These are phyloP conservation scores for Pythium diclinum DNA, from an alignment of 352 stramenopile genomes.

Conservation along the genomic window DNA sequence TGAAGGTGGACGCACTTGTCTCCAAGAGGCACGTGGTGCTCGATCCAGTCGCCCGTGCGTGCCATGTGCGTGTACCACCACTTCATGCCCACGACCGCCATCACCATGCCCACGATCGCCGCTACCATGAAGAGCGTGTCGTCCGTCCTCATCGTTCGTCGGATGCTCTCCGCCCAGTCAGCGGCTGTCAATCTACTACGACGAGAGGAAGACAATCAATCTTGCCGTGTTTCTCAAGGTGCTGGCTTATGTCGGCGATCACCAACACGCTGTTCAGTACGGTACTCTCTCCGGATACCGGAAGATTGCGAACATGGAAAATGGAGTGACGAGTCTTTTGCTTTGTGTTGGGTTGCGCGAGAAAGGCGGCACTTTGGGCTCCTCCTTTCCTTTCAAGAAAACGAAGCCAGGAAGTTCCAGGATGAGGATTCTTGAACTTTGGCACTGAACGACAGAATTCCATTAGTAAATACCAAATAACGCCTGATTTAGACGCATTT, in stretches of 20 bases:
- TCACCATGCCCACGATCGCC: neutral
- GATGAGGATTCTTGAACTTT: neutral
- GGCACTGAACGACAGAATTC: too few species aligned
- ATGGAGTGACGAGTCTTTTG: neutral
- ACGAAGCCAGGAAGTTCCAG: neutral
- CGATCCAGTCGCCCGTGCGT: slow-evolving; percentile 12
- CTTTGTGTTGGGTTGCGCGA: neutral
- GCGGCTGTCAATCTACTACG: too few species aligned
- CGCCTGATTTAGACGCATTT: too few species aligned
- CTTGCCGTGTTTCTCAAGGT: too few species aligned
- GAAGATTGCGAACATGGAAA: neutral
- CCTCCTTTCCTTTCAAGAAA: neutral
- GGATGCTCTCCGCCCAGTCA: too few species aligned
- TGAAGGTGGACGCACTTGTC: slow-evolving; percentile 5
- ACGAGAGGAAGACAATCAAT: too few species aligned
- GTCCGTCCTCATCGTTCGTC: neutral
- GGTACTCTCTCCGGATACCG: neutral
- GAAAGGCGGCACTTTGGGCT: neutral
- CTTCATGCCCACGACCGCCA: neutral
- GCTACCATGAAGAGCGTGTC: neutral
- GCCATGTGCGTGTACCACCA: neutral
- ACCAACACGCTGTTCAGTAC: neutral
- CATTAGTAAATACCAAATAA: too few species aligned
- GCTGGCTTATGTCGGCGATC: too few species aligned
- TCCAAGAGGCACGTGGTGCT: slow-evolving; percentile 12